These are phyloP conservation scores for Globisporangium orthogonon DNA, from an alignment of 352 stramenopile species.

Conservation along the genomic window DNA sequence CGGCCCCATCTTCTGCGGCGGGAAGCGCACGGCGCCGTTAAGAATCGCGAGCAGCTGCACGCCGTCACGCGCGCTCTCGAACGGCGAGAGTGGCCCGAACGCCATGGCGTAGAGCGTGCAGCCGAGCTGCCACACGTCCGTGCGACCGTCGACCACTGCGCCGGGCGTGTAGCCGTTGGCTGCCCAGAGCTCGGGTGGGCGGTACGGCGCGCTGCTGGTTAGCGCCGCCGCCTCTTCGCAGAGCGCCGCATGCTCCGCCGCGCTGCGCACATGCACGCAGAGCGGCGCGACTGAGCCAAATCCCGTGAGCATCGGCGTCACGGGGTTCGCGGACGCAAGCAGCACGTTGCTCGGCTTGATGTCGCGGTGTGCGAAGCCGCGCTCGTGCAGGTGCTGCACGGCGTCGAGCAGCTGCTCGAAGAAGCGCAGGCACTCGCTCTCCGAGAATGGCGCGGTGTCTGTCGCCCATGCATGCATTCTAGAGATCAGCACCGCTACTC, in stretches of 20 bases:
- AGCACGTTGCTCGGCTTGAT: conserved; percentile 76
- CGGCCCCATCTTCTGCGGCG: conserved; percentile 12
- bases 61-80: conserved; percentile 63
- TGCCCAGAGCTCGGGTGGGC: conserved; percentile 89
- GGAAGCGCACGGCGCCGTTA: conserved; percentile 67
- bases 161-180: conserved; percentile 16
- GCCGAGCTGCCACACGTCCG: conserved; percentile 90
- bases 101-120: conserved; percentile 89
- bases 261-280: conserved; percentile 16
- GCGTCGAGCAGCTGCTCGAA: conserved; percentile 49
- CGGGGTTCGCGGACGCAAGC: conserved; percentile 27
- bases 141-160: conserved; percentile 42
- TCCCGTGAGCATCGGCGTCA: conserved; percentile 64
- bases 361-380: conserved; percentile 66
- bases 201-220: conserved; percentile 83
- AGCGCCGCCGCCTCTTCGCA: conserved; percentile 78
- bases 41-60: conserved; percentile 50
- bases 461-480: neutral
- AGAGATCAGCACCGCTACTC: no score
- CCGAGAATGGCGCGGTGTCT: conserved; percentile 26
- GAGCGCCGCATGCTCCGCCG: conserved; percentile 42
- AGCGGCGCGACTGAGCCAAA: conserved; percentile 63
- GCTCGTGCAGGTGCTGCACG: conserved; percentile 44
- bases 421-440: conserved; percentile 39
- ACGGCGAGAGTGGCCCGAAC: conserved; percentile 87